Base-by-base conservation (phyloP, 345 rosid genomes). In the Brassica carinata region DNA sequence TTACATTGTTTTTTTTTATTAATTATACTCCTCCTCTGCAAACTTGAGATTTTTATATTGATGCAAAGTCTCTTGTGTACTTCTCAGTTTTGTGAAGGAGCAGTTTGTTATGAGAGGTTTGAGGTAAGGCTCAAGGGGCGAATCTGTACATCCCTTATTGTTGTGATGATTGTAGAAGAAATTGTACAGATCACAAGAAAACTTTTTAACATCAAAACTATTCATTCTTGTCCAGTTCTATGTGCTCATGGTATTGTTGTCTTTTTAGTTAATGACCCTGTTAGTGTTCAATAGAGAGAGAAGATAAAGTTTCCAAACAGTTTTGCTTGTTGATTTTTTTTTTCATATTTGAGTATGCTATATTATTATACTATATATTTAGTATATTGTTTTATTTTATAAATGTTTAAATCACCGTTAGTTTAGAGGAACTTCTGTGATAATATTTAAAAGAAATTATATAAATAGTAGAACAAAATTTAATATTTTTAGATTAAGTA, bases 11-110 rank as follows among this genome's bases (percentile, higher is more conserved):
- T 34, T 36, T 9, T 68, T 31, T 36, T 30, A 13, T 73, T 38
- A 17, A 19, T 48, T 31, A 48, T 7, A 7, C 58, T 65, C 63
- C 10, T 59, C 18, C 29, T 62, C 48, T 62, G 62, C 59, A 51
- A 36, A 36, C 67, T 68, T 51, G 7, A 7, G 33, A 0, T 14
- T 9, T 27, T 74, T 33, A 73, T 7, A 34, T 70, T 51, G 71
- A 69, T 80, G 53, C 51, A 69, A 48, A 51, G 15, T 79, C 64
- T 79, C 70, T 51, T 57, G 48, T 29, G 70, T 67, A 51, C 58
- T 51, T 73, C 5, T 19, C 74, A 79, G 74, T 43, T 23, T 7
- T 19, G 4, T 0, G 43, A 67, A 61, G 74, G 17, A 31, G 2
- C 0, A 0, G 5, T 23, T 67, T 0, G 26, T 0, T 43, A 43